A percentile compares a stretch with the other conserved stretches of the same genome.
These are phyloP conservation scores for Hypoxylon fuscum DNA, from an alignment of 495 filamentous ascomycete genomes.

Conservation along the genomic window DNA sequence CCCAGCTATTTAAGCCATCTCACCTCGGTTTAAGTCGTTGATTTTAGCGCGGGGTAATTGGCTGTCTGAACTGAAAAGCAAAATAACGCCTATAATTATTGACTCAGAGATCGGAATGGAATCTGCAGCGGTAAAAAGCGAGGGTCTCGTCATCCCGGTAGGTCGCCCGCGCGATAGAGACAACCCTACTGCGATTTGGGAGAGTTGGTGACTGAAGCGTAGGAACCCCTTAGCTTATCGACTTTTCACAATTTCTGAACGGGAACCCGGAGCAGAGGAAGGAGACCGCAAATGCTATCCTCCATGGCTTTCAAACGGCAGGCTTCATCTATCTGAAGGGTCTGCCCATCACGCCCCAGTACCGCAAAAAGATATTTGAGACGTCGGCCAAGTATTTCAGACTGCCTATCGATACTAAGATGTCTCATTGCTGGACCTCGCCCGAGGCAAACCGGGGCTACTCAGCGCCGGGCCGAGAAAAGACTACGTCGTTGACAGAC, in stretches of 20 bases:
- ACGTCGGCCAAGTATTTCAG: constrained; percentile 81
- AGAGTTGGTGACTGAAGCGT: constrained; percentile 24
- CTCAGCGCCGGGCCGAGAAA: constrained; percentile 77
- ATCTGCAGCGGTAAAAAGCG: constrained; percentile 68
- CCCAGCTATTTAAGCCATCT: too few species aligned
- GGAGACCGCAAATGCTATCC: constrained; percentile 73
- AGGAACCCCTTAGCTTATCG: constrained; percentile 71
- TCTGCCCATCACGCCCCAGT: constrained; percentile 71
- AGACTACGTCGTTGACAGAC: constrained; percentile 69
- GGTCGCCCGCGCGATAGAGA: constrained; percentile 23
- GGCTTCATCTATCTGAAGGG: constrained; percentile 93
- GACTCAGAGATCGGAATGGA: constrained; percentile 46
- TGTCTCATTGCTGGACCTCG: constrained; percentile 73
- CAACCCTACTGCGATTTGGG: background rate
- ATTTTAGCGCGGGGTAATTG: background rate
- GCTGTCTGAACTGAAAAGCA: background rate
- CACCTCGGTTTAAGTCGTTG: background rate
- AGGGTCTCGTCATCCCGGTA: constrained; percentile 77
- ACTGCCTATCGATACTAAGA: constrained; percentile 74
- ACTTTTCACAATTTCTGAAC: constrained; percentile 79
- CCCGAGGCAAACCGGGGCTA: constrained; percentile 84
- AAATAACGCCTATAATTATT: background rate
- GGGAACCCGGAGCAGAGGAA: constrained; percentile 69
- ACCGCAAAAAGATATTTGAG: constrained; percentile 69
- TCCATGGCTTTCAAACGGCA: constrained; percentile 81